A percentile compares a stretch with the other conserved stretches of the same genome.
Conservation (phyloP, 1,139 yeast genomes). For the Debaryomyces udenii region DNA sequence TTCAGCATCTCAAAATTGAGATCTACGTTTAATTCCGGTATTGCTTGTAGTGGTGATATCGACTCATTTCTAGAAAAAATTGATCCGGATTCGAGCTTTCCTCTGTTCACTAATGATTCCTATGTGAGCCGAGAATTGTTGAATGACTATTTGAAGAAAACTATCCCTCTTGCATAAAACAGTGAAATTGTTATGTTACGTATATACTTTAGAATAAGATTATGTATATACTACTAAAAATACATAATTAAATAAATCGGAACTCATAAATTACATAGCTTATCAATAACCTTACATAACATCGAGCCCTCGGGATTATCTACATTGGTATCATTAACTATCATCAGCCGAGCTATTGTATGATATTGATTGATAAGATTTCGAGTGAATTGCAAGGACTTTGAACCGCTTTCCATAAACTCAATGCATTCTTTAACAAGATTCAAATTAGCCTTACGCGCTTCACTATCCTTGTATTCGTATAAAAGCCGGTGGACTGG, state of each 20-base stretch:
- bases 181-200: background rate
- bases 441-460: slow-evolving; percentile 21
- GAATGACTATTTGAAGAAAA: slow-evolving; percentile 7
- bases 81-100: background rate
- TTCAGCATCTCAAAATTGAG: slow-evolving; percentile 13
- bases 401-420: slow-evolving; percentile 23
- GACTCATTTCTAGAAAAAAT: slow-evolving; percentile 24
- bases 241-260: background rate
- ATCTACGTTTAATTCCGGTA: slow-evolving; percentile 7
- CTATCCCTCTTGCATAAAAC: slow-evolving; percentile 16
- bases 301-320: slow-evolving; percentile 10
- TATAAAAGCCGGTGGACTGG: slow-evolving; percentile 32
- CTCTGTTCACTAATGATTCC: background rate
- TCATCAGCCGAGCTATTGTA: slow-evolving; percentile 20
- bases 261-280: slow-evolving; percentile 15
- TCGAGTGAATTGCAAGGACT: slow-evolving; percentile 28
- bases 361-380: slow-evolving; percentile 23
- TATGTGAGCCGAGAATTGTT: background rate
- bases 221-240: background rate
- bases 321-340: slow-evolving; percentile 12
- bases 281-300: slow-evolving; percentile 16
- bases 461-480: slow-evolving; percentile 18
- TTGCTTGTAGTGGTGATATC: slow-evolving; percentile 25
- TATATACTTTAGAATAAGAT: too few species aligned
- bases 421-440: slow-evolving; percentile 25